A percentile compares a stretch with the other conserved stretches of the same genome.
These are phyloP conservation scores for Mycena indigotica DNA, from an alignment of 768 basidiomycete species.

Conservation along the genomic window DNA sequence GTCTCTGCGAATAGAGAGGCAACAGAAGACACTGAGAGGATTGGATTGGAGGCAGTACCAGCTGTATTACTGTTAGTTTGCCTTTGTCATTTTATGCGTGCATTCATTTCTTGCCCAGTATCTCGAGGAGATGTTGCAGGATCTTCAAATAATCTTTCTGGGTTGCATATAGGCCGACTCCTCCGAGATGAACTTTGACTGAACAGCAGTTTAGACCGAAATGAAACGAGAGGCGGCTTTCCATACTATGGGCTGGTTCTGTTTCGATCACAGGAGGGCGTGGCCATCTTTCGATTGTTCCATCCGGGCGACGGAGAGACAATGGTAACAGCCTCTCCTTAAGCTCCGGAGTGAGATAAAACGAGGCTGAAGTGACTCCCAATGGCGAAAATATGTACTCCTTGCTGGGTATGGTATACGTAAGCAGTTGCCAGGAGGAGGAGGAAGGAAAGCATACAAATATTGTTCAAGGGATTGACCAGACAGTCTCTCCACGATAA, in stretches of 20 bases:
- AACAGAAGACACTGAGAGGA: constrained; percentile 12
- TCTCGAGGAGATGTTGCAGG: constrained; percentile 19
- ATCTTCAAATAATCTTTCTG: constrained; percentile 27
- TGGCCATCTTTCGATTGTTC: too few species aligned
- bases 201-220: too few species aligned
- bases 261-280: too few species aligned
- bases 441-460: constrained; percentile 23
- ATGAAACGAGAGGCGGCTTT: too few species aligned
- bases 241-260: too few species aligned
- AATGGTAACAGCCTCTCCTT: constrained; percentile 18
- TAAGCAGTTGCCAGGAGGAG: neutral
- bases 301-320: constrained; percentile 20
- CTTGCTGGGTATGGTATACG: constrained; percentile 24
- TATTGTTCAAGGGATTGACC: constrained; percentile 33
- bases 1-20: constrained; percentile 5
- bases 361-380: constrained; percentile 24
- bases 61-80: too few species aligned
- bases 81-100: too few species aligned
- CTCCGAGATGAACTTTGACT: too few species aligned
- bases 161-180: constrained; percentile 23
- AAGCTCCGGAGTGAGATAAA: constrained; percentile 24
- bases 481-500: constrained; percentile 31
- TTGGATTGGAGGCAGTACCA: constrained; percentile 5
- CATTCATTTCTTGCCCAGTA: too few species aligned
- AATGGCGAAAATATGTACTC: constrained; percentile 27